phyloP scores from a whole-genome alignment of 106 monocot genomes.

The Narthecium ossifragum region DNA sequence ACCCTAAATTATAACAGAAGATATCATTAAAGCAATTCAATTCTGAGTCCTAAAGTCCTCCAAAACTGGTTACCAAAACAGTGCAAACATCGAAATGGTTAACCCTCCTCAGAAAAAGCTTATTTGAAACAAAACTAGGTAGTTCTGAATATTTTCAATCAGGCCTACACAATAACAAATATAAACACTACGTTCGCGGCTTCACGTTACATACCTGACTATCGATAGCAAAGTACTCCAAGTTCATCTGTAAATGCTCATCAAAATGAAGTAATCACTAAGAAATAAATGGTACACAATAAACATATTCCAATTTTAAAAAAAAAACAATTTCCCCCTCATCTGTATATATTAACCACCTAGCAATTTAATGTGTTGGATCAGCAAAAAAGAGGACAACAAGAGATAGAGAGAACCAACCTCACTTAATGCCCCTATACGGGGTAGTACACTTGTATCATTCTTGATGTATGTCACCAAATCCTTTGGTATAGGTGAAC shows the following conservation, averaged over 20 bases:
- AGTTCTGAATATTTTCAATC: too few species aligned
- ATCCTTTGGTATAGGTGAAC: constrained; percentile 76
- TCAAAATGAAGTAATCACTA: constrained; percentile 9
- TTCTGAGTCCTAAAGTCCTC: too few species aligned
- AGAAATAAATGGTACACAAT: constrained; percentile 1
- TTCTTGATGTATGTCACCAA: constrained; percentile 68
- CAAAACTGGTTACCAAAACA: too few species aligned
- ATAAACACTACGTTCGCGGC: too few species aligned
- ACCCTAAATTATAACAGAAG: too few species aligned
- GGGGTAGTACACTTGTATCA: constrained; percentile 77
- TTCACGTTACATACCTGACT: constrained; percentile 67
- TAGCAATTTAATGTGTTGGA: not conserved
- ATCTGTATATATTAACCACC: not conserved
- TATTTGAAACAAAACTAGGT: too few species aligned
- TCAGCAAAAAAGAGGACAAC: constrained; percentile 3
- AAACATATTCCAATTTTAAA: not conserved
- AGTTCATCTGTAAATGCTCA: constrained; percentile 75
- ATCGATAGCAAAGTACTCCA: constrained; percentile 98
- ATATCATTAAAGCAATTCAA: too few species aligned
- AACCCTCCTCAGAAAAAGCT: too few species aligned
- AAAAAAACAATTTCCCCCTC: not conserved
- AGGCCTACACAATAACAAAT: too few species aligned
- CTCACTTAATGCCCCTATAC: constrained; percentile 94
- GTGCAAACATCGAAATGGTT: too few species aligned
- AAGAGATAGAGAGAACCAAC: constrained; percentile 47